phyloP scores from a whole-genome alignment of 495 filamentous ascomycete genomes.

The Niebla homalea region DNA sequence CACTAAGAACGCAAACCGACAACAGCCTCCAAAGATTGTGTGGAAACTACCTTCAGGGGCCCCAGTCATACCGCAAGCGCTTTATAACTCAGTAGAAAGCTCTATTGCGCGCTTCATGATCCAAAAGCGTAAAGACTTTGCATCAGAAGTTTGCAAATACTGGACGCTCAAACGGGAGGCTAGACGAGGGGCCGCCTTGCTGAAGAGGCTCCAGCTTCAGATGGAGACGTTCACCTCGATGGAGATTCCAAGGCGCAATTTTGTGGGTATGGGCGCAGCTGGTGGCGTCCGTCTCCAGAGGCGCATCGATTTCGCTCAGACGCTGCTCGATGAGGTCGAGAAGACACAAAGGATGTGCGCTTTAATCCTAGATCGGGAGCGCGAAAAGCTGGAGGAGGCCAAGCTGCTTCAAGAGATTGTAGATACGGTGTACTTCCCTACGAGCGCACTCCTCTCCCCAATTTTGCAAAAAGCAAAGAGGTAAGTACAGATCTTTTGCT shows the following conservation, averaged over 20 bases:
- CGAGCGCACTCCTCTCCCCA: slow-evolving; percentile 61
- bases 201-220: slow-evolving; percentile 86
- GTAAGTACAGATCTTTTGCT: slow-evolving; percentile 35
- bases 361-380: slow-evolving; percentile 57
- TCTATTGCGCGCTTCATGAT: slow-evolving; percentile 70
- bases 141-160: slow-evolving; percentile 85
- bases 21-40: slow-evolving; percentile 48
- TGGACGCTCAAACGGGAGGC: slow-evolving; percentile 97
- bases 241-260: slow-evolving; percentile 90
- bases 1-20: slow-evolving; percentile 63
- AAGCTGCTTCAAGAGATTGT: slow-evolving; percentile 63
- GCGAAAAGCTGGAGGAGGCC: slow-evolving; percentile 58
- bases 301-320: slow-evolving; percentile 76
- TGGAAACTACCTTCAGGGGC: slow-evolving; percentile 95
- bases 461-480: slow-evolving; percentile 65
- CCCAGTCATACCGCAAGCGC: slow-evolving; percentile 77
- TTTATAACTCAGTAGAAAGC: slow-evolving; percentile 67
- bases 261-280: slow-evolving; percentile 75
- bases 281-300: slow-evolving; percentile 64
- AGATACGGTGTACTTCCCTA: slow-evolving; percentile 81
- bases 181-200: slow-evolving; percentile 72
- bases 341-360: slow-evolving; percentile 55
- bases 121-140: slow-evolving; percentile 77
- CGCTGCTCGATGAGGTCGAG: slow-evolving; percentile 61
- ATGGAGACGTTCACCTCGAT: slow-evolving; percentile 91